Base-by-base conservation (phyloP, 2,329 filamentous ascomycete genomes). In the Verticillium isaacii region DNA sequence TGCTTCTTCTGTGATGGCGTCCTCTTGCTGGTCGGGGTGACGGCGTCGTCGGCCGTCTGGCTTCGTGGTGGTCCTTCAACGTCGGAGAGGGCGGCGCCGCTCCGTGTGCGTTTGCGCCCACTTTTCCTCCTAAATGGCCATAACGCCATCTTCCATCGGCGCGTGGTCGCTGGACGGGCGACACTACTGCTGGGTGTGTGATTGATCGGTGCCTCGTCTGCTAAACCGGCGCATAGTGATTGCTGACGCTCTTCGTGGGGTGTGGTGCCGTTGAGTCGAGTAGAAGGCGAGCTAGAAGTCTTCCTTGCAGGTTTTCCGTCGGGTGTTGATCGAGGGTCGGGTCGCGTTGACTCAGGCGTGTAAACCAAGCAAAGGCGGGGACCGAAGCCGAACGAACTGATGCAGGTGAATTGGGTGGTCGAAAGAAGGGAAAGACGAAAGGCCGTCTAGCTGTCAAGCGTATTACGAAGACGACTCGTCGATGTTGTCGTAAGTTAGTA, bases 121-220 rank as follows among this genome's bases (percentile, higher is more conserved):
- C 85, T 88, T 77, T 84, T 89, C 71, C 89, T 87, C 76, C 88
- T 83, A 76, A 96, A 96, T 64, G 89, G 91, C 92, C 92, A 96
- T 75, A 93, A 80, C 73, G 89, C 86, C 91, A 94, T 94, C 61
- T 65, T 74, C 58, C 64, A 63, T n/a, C 54, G 55, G 52, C 39
- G 34, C 29, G 58, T 36, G 41, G 58, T 25, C 32, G 58, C 32
- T 25, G 41, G 58, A 17, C 19, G 41, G 25, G 23, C n/a, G 36
- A 32, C 3, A 41, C 34, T 57, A 58, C 37, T 32, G 15, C 5
- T 50, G 57, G 9, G 57, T 50, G 45, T n/a, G 32, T n/a, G 37
- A 41, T 41, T 58, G 37, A 23, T 55, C 32, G 58, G 29, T 60
- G 58, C n/a, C 34, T 32, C 23, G 41, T 12, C 15, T 29, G 32